Evolutionary conservation across 331 rosid species (phyloP), one percentile per base, ranked within the genome.

Genomic region (Pyrus hybrid): DNA sequence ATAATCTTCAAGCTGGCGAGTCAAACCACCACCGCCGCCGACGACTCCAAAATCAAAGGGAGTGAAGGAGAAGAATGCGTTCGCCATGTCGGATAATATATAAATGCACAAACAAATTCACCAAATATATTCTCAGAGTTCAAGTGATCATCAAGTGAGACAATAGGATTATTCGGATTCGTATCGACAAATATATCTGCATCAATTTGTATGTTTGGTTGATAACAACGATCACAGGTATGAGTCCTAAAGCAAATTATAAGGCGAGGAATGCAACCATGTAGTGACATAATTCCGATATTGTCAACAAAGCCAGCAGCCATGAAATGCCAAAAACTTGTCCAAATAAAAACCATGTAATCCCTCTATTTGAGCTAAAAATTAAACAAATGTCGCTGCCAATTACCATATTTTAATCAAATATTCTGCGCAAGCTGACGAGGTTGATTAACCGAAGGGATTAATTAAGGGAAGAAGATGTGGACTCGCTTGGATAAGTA

Each of bases 21-120:
- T 73, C 77, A 25, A 74, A 68, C 75, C 72, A 43, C 0, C 49
- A 43, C 49, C 49, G 0, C 16, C 49, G 62, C 25, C 74, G 14
- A 71, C 67, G 82, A 71, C 29, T 69, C 78, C 90, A 21, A 81
- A 86, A 78, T 77, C 82, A 53, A 81, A 80, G 9, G 83, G 77
- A 13, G 83, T 14, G 68, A 72, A 58, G 47, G 83, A 65, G 81
- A 85, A 81, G 32, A 49, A 81, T 23, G 32, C 74, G 13, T 67
- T 65, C 43, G 30, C 77, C 91, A 88, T 83, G 53, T n/a, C 3
- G 21, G 23, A 21, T 0, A 56, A 11, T 35, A 18, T 20, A 63
- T 47, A 56, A 33, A 70, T 14, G 54, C 45, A 56, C 56, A 71
- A 54, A 35, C n/a, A 8, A 43, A 66, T 43, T 8, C 25, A 12